phyloP scores from a whole-genome alignment of 768 basidiomycete species.

The Collybia sp. region DNA sequence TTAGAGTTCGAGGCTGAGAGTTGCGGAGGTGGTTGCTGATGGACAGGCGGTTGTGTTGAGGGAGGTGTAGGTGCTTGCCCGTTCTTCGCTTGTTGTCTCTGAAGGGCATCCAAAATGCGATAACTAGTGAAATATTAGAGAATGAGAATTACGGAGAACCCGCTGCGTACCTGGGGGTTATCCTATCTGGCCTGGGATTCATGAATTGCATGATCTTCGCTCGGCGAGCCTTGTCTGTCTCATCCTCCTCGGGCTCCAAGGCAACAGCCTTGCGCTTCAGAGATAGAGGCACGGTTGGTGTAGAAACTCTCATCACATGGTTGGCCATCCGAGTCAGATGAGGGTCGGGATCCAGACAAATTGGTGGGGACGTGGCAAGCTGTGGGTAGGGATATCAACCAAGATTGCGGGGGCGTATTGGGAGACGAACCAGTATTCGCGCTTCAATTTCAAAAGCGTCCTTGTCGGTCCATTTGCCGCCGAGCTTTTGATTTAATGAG shows the following conservation, averaged over 20 bases:
- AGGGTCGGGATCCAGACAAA: constrained; percentile 79
- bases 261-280: constrained; percentile 73
- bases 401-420: constrained; percentile 2
- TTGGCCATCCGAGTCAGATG: constrained; percentile 75
- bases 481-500: constrained; percentile 53
- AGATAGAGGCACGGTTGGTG: constrained; percentile 66
- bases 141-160: neutral
- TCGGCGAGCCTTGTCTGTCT: constrained; percentile 66
- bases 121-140: constrained; percentile 27
- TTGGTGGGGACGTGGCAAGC: constrained; percentile 70
- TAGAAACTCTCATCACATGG: constrained; percentile 65
- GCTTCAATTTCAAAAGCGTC: constrained; percentile 75
- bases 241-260: constrained; percentile 71
- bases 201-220: constrained; percentile 77
- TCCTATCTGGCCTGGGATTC: constrained; percentile 52
- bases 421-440: constrained; percentile 55
- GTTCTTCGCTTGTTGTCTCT: constrained; percentile 21
- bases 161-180: constrained; percentile 43
- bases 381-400: constrained; percentile 19
- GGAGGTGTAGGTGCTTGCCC: constrained; percentile 15
- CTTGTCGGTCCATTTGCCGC: constrained; percentile 60
- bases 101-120: constrained; percentile 49
- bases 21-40: constrained; percentile 8
- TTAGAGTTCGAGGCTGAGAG: constrained; percentile 16
- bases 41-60: constrained; percentile 8